phyloP scores from a whole-genome alignment of 2,329 filamentous ascomycete genomes.

The Sporothrix schenckii region DNA sequence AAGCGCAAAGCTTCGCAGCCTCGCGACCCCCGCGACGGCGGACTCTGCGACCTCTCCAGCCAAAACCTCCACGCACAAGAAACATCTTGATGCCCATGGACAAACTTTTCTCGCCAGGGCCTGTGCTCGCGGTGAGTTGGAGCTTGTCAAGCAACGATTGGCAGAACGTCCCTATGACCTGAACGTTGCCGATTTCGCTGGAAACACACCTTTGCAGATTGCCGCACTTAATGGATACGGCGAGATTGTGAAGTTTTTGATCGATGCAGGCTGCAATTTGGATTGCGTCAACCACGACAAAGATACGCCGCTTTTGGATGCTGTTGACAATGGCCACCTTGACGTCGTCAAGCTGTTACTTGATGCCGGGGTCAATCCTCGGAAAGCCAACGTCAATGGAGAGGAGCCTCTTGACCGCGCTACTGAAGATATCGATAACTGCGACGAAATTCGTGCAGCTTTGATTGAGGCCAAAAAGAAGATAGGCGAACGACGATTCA shows the following conservation, averaged over 20 bases:
- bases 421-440: constrained; percentile 72
- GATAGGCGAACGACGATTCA: constrained; percentile 56
- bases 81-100: constrained; percentile 88
- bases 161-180: constrained; percentile 82
- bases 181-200: constrained; percentile 87
- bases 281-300: constrained; percentile 79
- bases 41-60: constrained; percentile 67
- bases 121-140: constrained; percentile 82
- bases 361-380: constrained; percentile 85
- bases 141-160: constrained; percentile 73
- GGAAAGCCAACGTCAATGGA: constrained; percentile 87
- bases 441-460: constrained; percentile 73
- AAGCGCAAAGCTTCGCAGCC: constrained; percentile 59
- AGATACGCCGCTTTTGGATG: constrained; percentile 93
- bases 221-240: constrained; percentile 84
- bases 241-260: constrained; percentile 83
- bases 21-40: constrained; percentile 59
- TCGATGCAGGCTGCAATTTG: constrained; percentile 81
- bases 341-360: constrained; percentile 84
- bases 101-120: constrained; percentile 89
- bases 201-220: constrained; percentile 95
- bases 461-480: constrained; percentile 64
- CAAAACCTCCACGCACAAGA: constrained; percentile 74
- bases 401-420: constrained; percentile 89
- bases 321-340: constrained; percentile 91